Conservation (phyloP, 2,329 filamentous ascomycete species). For the Verticillium zaregamsianum region DNA sequence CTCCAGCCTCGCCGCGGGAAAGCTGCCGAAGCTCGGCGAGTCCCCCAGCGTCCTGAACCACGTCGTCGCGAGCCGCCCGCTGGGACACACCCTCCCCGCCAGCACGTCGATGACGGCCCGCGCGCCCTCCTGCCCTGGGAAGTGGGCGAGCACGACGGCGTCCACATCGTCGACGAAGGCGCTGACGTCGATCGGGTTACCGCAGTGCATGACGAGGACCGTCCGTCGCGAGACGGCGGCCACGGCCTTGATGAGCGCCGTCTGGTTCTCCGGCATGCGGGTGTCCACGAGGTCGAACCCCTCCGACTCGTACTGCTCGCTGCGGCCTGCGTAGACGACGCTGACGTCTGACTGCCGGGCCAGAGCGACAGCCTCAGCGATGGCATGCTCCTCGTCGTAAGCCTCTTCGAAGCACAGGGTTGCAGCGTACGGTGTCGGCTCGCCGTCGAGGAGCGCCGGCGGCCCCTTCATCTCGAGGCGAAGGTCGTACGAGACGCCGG, state of each 20-base stretch:
- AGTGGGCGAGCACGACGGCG: slow-evolving; percentile 9
- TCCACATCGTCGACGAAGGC: slow-evolving; percentile 9
- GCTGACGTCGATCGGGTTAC: slow-evolving; percentile 7
- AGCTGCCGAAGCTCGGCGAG: slow-evolving; percentile 9
- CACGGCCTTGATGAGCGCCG: slow-evolving; percentile 9
- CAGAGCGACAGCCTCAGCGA: slow-evolving; percentile 7
- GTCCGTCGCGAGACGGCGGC: slow-evolving; percentile 4
- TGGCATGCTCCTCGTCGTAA: slow-evolving; percentile 5
- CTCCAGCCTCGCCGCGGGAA: slow-evolving; percentile 2
- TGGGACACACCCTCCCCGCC: slow-evolving; percentile 7
- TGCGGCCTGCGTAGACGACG: slow-evolving; percentile 11
- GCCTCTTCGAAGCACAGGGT: slow-evolving; percentile 9
- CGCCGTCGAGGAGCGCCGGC: slow-evolving; percentile 5
- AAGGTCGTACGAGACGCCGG: slow-evolving; percentile 8
- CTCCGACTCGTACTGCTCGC: slow-evolving; percentile 12
- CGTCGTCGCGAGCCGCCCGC: slow-evolving; percentile 10
- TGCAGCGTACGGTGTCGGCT: slow-evolving; percentile 9
- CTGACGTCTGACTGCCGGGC: slow-evolving; percentile 6
- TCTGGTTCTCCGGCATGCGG: slow-evolving; percentile 9
- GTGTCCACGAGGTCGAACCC: slow-evolving; percentile 10
- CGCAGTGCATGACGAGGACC: slow-evolving; percentile 6
- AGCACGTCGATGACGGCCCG: slow-evolving; percentile 10
- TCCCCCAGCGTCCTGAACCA: slow-evolving; percentile 11
- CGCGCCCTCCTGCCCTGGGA: slow-evolving; percentile 11
- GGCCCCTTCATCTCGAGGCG: slow-evolving; percentile 8